Conservation (phyloP, 148 eudicot genomes). For the Arbutus unedo region DNA sequence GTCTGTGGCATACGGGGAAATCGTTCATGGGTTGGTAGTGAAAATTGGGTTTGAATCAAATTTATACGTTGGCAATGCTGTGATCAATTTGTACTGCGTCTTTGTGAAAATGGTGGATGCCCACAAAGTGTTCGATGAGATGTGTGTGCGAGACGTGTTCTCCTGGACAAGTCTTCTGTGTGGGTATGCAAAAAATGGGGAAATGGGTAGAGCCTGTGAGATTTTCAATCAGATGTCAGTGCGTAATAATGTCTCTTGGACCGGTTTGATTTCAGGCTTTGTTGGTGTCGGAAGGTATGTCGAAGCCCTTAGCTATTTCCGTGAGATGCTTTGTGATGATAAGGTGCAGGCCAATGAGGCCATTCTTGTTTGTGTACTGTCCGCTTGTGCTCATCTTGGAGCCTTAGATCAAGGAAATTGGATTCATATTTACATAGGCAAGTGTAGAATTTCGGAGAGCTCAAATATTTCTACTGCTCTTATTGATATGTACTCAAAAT, state of each 20-base stretch:
- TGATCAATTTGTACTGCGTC: conserved; percentile 43
- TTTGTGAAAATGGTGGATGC: conserved; percentile 34
- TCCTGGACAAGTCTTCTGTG: conserved; percentile 65
- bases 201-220: conserved; percentile 40
- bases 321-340: conserved; percentile 31
- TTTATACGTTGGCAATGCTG: conserved; percentile 59
- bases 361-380: conserved; percentile 48
- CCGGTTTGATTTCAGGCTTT: conserved; percentile 66
- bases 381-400: conserved; percentile 61
- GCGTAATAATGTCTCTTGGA: conserved; percentile 71
- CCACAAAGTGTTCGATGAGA: conserved; percentile 46
- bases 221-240: conserved; percentile 50
- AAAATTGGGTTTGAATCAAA: conserved; percentile 47
- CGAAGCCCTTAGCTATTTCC: conserved; percentile 56
- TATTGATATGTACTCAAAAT: conserved; percentile 58
- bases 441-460: conserved; percentile 24
- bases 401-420: conserved; percentile 51
- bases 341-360: conserved; percentile 52
- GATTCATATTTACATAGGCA: conserved; percentile 38
- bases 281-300: conserved; percentile 43
- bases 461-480: conserved; percentile 47
- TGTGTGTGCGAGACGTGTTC: conserved; percentile 55
- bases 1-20: conserved; percentile 32
- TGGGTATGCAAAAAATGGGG: conserved; percentile 58
- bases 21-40: conserved; percentile 50